Conservation (phyloP, 768 basidiomycete species). For the Xerocomus spinulosus region DNA sequence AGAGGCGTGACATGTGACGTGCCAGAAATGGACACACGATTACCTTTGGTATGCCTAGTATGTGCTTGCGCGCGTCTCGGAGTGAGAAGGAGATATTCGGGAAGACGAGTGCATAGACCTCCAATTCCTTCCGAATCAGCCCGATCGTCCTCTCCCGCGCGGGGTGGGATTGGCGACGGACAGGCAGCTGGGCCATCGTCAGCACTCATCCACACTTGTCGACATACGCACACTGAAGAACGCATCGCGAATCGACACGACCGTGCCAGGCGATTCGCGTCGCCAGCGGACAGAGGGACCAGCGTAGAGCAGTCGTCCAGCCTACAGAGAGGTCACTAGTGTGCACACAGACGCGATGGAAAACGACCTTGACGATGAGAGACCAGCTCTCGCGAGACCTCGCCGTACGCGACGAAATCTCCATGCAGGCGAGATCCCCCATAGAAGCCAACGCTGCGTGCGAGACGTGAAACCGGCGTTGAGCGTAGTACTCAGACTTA, state of each 20-base stretch:
- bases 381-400: constrained; percentile 66
- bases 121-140: constrained; percentile 64
- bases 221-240: constrained; percentile 72
- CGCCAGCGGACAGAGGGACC: constrained; percentile 76
- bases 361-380: constrained; percentile 67
- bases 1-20: constrained; percentile 15
- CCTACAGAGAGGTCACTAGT: constrained; percentile 44
- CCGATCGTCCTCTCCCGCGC: constrained; percentile 57
- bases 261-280: constrained; percentile 70
- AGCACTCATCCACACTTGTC: constrained; percentile 1
- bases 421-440: constrained; percentile 72
- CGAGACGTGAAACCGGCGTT: too few relatives aligned
- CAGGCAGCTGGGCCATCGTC: constrained; percentile 55
- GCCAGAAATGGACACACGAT: constrained; percentile 15
- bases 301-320: constrained; percentile 58
- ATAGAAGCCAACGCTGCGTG: constrained; percentile 75
- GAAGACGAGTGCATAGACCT: constrained; percentile 68
- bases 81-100: constrained; percentile 66
- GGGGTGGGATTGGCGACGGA: constrained; percentile 71
- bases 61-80: constrained; percentile 47
- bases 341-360: neutral
- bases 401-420: constrained; percentile 74
- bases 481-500: too few relatives aligned
- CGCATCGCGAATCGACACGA: constrained; percentile 79
- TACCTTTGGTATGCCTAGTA: constrained; percentile 68